These are phyloP conservation scores for Hymenoscyphus fructigenus DNA, from an alignment of 2,329 filamentous ascomycete species.

Conservation along the genomic window DNA sequence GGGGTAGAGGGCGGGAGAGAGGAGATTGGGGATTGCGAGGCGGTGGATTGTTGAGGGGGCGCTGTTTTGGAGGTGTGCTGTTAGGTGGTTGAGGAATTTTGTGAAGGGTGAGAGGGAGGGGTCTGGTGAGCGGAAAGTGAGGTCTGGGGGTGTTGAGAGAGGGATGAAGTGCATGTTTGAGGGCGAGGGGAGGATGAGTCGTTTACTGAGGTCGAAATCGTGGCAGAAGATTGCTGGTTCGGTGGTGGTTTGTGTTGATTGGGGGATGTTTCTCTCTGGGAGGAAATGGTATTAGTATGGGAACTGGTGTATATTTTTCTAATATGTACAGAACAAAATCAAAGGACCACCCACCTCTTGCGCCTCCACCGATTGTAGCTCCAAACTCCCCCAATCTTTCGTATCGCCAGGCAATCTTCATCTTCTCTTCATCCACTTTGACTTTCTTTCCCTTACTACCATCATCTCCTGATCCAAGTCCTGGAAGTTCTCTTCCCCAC, in stretches of 20 bases:
- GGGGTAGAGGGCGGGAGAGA: conserved; percentile 84
- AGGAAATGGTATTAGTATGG: conserved; percentile 19
- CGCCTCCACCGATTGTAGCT: conserved; percentile 39
- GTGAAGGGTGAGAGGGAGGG: conserved; percentile 56
- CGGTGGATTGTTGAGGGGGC: conserved; percentile 69
- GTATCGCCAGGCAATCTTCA: conserved; percentile 99
- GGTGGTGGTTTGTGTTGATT: conserved; percentile 14
- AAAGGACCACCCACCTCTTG: conserved; percentile 41
- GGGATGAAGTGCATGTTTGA: conserved; percentile 53
- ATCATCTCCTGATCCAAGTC: conserved; percentile 50
- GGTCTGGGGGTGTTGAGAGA: conserved; percentile 34
- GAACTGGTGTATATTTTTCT: conserved; percentile 19
- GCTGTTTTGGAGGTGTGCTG: conserved; percentile 54
- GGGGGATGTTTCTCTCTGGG: conserved; percentile 28
- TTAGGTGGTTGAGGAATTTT: conserved; percentile 60
- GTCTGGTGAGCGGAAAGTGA: conserved; percentile 35
- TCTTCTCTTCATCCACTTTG: conserved; percentile 61
- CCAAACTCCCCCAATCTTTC: conserved; percentile 76
- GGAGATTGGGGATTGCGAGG: conserved; percentile 77
- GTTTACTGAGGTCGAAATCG: conserved; percentile 68
- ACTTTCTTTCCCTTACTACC: conserved; percentile 39
- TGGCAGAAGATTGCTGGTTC: conserved; percentile 59
- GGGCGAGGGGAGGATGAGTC: conserved; percentile 56
- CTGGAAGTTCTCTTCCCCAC: conserved; percentile 84
- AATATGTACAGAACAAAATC: conserved; percentile 54